phyloP scores from a whole-genome alignment of 2,329 filamentous ascomycete species.

The Didymella glomerata region DNA sequence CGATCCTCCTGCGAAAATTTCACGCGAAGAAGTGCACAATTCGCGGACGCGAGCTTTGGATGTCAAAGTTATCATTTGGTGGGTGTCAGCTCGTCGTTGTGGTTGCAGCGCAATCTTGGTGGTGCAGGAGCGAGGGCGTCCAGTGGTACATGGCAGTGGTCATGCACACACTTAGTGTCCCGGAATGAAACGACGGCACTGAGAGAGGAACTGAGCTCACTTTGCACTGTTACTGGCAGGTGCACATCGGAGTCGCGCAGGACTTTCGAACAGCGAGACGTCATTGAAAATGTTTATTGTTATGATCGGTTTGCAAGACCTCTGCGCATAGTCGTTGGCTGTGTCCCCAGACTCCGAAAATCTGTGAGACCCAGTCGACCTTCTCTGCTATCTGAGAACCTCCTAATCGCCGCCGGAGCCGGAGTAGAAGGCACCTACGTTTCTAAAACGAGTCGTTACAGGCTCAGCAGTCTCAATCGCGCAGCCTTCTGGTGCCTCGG shows the following conservation, averaged over 20 bases:
- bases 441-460: constrained; percentile 17
- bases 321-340: background rate
- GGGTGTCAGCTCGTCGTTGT: constrained; percentile 3
- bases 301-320: background rate
- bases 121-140: background rate
- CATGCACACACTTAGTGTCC: constrained; percentile 5
- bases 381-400: background rate
- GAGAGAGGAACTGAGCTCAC: background rate
- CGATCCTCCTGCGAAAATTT: constrained; percentile 4
- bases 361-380: background rate
- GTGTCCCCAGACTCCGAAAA: background rate
- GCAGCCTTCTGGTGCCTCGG: constrained; percentile 18
- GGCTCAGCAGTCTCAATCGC: constrained; percentile 19
- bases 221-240: background rate
- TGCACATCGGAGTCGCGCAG: background rate
- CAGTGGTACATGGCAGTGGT: background rate
- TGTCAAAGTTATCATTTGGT: background rate
- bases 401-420: constrained; percentile 1
- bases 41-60: background rate
- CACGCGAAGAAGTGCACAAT: background rate
- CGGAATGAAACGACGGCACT: background rate
- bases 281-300: background rate
- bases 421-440: constrained; percentile 11
- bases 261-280: background rate
- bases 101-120: constrained; percentile 1